Conservation (phyloP, 371 early-diverging fungal species). For the Quaeritorhiza haematococci region DNA sequence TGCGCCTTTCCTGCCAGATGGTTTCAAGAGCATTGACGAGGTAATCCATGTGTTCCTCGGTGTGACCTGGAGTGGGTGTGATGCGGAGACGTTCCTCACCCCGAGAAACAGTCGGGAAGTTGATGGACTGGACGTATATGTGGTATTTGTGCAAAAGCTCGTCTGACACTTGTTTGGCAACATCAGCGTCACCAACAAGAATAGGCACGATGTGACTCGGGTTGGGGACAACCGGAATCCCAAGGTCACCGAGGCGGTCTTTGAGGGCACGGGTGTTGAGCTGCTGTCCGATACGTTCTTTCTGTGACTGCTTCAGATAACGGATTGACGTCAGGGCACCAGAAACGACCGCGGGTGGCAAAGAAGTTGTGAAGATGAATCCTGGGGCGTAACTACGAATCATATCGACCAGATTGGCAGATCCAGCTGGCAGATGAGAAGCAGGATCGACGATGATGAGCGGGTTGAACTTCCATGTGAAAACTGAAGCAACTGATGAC, state of each 20-base stretch:
- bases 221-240: conserved; percentile 95
- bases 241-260: conserved; percentile 67
- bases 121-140: conserved; percentile 97
- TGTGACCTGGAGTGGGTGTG: conserved; percentile 95
- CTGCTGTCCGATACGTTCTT: conserved; percentile 88
- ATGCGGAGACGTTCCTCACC: conserved; percentile 97
- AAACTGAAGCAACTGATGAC: neutral
- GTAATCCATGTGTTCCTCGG: conserved; percentile 67
- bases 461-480: conserved; percentile 1
- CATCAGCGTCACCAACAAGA: conserved; percentile 91
- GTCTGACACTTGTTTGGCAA: conserved; percentile 87
- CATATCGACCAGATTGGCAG: conserved; percentile 87
- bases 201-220: conserved; percentile 98
- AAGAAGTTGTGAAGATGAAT: conserved; percentile 97
- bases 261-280: conserved; percentile 84
- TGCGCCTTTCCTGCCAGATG: conserved; percentile 81
- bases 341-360: conserved; percentile 89
- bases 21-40: conserved; percentile 78
- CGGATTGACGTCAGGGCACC: conserved; percentile 89
- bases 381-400: conserved; percentile 97
- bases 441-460: conserved; percentile 1
- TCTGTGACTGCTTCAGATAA: conserved; percentile 75
- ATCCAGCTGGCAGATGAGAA: conserved; percentile 65
- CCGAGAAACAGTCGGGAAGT: conserved; percentile 92
- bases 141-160: conserved; percentile 78